Percentiles rank a stretch among this genome's conserved stretches.
Conservation (phyloP, 2,329 filamentous ascomycete genomes). For the Lasiodiplodia gonubiensis region DNA sequence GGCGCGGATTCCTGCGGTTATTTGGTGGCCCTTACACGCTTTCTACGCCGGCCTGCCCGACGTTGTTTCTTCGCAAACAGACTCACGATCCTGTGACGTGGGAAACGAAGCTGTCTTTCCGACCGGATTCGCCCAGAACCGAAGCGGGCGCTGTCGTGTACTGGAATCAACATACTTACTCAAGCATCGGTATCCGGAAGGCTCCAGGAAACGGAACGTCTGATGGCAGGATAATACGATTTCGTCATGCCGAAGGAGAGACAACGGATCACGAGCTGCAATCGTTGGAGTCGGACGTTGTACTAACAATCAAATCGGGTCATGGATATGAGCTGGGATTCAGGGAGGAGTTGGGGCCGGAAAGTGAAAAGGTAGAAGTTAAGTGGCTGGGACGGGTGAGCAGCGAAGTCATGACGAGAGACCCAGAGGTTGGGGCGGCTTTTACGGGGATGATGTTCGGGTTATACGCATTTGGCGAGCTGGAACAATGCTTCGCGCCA, state of each 20-base stretch:
- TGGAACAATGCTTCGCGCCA: slow-evolving; percentile 47
- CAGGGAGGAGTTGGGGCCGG: slow-evolving; percentile 26
- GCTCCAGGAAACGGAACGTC: slow-evolving; percentile 27
- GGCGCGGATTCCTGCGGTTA: slow-evolving; percentile 53
- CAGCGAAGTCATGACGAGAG: slow-evolving; percentile 43
- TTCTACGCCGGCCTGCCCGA: slow-evolving; percentile 56
- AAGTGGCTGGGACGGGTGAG: slow-evolving; percentile 40
- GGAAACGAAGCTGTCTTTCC: slow-evolving; percentile 54
- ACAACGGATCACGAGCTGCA: slow-evolving; percentile 30
- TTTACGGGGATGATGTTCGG: slow-evolving; percentile 57
- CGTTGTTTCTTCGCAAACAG: slow-evolving; percentile 62
- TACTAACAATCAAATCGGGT: slow-evolving; percentile 39
- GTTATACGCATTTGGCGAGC: slow-evolving; percentile 52
- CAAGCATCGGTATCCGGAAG: slow-evolving; percentile 49
- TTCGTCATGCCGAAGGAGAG: slow-evolving; percentile 35
- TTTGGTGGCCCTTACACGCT: slow-evolving; percentile 61
- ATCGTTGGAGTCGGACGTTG: slow-evolving; percentile 32
- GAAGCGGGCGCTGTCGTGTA: slow-evolving; percentile 62
- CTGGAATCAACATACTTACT: slow-evolving; percentile 59
- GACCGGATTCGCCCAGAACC: slow-evolving; percentile 48
- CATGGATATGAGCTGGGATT: slow-evolving; percentile 40
- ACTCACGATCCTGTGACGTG: slow-evolving; percentile 52
- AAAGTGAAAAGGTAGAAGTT: slow-evolving; percentile 30
- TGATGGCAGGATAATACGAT: slow-evolving; percentile 35
- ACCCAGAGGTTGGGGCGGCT: slow-evolving; percentile 47